Base-by-base conservation (phyloP, 2,329 filamentous ascomycete genomes). In the Rutstroemia sp. region DNA sequence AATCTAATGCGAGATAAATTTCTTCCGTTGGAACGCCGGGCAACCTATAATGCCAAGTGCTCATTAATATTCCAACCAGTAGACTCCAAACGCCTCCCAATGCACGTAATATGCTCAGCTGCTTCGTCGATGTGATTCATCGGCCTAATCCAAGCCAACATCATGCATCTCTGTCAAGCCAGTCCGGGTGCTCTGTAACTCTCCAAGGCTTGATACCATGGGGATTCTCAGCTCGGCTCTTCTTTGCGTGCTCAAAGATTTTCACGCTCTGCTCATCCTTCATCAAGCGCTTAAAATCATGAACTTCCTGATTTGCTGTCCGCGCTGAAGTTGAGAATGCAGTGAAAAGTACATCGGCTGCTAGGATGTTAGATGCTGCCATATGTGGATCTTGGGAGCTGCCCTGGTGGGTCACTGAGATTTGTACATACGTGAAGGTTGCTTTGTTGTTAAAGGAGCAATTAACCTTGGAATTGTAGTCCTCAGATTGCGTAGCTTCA, bases 151-250 rank as follows among this genome's bases (percentile, higher is more conserved):
- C 10, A 2, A 10, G 10, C 30, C 30, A 17, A 25, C 2, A 39
- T 61, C 34, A 67, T 48, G 47, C 47, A 40, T 69, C 63, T 46
- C 63, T 59, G 14, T 56, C 63, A 34, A 78, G 75, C 81, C 82
- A 86, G 59, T 81, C 74, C 2, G 83, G 80, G 56, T 85, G 75
- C 38, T 86, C 79, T 54, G 73, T 76, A 19, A 80, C 75, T 48
- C 73, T 75, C 83, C 83, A 86, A 2, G 78, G 76, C 62, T 76
- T 79, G 60, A 86, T 83, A 4, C 76, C 79, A 51, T 75, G 73
- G 0, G 80, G 78, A 45, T 83, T 78, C 40, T 78, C 75, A 53
- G 76, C 71, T 17, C 76, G 76, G 62, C 82, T 84, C 63, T 77
- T 75, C 42, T 69, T 73, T 1, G 77, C 80, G 56, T 78, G 75